These are phyloP conservation scores for Sclerotiophoma versabilis DNA, from an alignment of 2,329 filamentous ascomycete species.

Conservation along the genomic window DNA sequence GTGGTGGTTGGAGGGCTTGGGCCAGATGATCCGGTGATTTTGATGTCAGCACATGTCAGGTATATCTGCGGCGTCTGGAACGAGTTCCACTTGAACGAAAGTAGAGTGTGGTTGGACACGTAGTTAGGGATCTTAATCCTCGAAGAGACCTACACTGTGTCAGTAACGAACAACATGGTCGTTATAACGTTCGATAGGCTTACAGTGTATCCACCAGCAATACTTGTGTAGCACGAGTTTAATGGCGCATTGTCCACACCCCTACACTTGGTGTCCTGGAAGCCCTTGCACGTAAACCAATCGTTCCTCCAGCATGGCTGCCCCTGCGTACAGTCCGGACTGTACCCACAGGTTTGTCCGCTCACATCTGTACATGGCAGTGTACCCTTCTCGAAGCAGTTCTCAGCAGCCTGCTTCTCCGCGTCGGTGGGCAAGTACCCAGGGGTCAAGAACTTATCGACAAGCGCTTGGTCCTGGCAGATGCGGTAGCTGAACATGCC, in stretches of 20 bases:
- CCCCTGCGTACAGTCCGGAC: constrained; percentile 38
- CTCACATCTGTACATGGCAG: constrained; percentile 43
- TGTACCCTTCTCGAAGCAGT: constrained; percentile 38
- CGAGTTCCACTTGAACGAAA: constrained; percentile 44
- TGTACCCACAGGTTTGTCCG: constrained; percentile 42
- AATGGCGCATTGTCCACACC: constrained; percentile 42
- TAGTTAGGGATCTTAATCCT: constrained; percentile 46
- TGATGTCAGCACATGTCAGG: constrained; percentile 43
- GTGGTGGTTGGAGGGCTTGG: constrained; percentile 24
- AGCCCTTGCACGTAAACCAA: constrained; percentile 46
- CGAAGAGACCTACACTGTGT: constrained; percentile 16
- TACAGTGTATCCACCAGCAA: constrained; percentile 46
- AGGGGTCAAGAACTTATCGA: constrained; percentile 41
- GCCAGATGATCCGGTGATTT: constrained; percentile 29
- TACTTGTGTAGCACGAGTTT: constrained; percentile 45
- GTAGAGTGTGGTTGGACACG: constrained; percentile 39
- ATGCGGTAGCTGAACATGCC: constrained; percentile 47
- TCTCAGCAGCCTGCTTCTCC: constrained; percentile 44
- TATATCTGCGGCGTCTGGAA: constrained; percentile 46
- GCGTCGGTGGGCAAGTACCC: constrained; percentile 43
- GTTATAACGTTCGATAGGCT: background rate
- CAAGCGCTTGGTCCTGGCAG: constrained; percentile 42
- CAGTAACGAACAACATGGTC: background rate
- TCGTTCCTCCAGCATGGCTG: constrained; percentile 45
- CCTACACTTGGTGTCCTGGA: constrained; percentile 38